Evolutionary conservation across 129 eudicot genomes (phyloP).

Genomic region (Calendula officinalis): DNA sequence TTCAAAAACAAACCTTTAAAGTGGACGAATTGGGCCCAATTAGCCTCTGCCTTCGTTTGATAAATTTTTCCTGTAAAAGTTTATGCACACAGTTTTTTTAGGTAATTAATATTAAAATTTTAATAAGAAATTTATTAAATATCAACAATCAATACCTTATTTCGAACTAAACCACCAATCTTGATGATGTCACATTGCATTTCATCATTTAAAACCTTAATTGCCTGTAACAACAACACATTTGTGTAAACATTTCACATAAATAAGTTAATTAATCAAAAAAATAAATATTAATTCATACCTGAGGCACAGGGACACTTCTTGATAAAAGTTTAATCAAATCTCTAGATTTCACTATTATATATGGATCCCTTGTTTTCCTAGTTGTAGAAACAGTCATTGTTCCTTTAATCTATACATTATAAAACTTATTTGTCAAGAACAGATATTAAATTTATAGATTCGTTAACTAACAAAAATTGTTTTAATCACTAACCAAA

Average conservation of each 20-base stretch:
- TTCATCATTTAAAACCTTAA: conserved; percentile 88
- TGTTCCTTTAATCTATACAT: conserved; percentile 67
- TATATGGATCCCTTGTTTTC: conserved; percentile 86
- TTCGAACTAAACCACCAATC: conserved; percentile 52
- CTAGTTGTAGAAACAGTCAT: conserved; percentile 91
- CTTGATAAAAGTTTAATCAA: conserved; percentile 85
- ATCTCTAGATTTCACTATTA: conserved; percentile 87
- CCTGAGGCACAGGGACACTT: conserved; percentile 98
- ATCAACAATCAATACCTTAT: conserved; percentile 18
- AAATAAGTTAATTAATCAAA: not conserved
- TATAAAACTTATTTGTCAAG: conserved; percentile 17
- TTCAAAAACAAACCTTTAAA: conserved; percentile 60
- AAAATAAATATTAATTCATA: not conserved
- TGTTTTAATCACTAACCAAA: conserved; percentile 52
- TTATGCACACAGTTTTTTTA: not conserved
- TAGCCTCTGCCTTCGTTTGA: conserved; percentile 84
- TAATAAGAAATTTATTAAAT: not conserved
- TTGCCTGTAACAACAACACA: conserved; percentile 47
- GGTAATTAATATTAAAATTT: not conserved
- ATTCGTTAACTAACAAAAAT: not conserved
- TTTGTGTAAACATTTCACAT: conserved; percentile 19
- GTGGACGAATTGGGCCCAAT: conserved; percentile 83
- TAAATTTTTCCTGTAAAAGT: conserved; percentile 79
- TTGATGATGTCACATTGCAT: conserved; percentile 97
- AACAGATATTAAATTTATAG: not conserved